Evolutionary conservation across 106 monocot genomes (phyloP), one percentile per base, ranked within the genome.

Genomic region (Dioscorea zingiberensis): DNA sequence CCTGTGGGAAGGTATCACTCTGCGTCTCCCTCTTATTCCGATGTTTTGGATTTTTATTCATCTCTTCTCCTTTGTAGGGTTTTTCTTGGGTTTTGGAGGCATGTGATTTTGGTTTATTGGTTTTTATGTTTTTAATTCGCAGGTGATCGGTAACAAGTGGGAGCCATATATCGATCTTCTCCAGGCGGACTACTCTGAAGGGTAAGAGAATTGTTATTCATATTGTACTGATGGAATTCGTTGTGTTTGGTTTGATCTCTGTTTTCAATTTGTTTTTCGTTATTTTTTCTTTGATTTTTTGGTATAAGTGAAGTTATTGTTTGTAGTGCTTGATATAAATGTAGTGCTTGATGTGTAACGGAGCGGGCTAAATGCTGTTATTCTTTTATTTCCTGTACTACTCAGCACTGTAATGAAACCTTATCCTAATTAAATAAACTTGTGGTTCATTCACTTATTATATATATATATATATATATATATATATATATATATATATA

Each of bases 1-100:
- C 87, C 67, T 87, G 87, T 51, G 87, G 87, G 21, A 87, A 87
- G 77, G 87, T 82, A 5, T 11, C 14, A 19, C 22, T 45, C 28
- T 38, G n/a, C n/a, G 4, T 7, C 28, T n/a, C 19, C 17, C 3
- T 44, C n/a, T 56, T 23, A 32, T 21, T 44, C 15, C 2, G 7
- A 32, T 14, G 47, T 47, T 64, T 45, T 24, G 38, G 44, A 22
- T 46, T 56, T 51, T 21, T 56, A 2, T 21, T 22, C 23, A 19
- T 23, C 21, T 19, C 21, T 49, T 49, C 3, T 18, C 18, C 0
- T 51, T n/a, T n/a, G n/a, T n/a, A n/a, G n/a, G n/a, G n/a, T n/a
- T n/a, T n/a, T 51, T 19, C 51, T 51, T 13, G 13, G 51, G 51
- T 51, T 51, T 51, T 51, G 51, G 19, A 51, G 51, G 14, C 15